These are phyloP conservation scores for Stephania japonica DNA, from an alignment of 164 flowering plant genomes.

Conservation along the genomic window DNA sequence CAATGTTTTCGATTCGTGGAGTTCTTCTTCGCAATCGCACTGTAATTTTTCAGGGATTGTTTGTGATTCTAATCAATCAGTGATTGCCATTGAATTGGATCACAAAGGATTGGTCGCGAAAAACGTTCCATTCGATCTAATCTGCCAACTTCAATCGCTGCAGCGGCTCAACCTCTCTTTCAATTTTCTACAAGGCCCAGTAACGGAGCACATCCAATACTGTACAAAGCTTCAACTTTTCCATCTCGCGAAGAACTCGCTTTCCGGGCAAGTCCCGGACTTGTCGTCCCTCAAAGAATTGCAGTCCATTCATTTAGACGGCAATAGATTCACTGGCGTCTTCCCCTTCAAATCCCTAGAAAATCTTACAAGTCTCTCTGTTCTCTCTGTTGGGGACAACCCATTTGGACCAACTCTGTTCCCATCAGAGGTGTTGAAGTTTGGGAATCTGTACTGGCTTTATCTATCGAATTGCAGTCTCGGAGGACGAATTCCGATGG, in stretches of 20 bases:
- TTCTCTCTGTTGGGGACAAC: constrained; percentile 63
- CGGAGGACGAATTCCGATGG: constrained; percentile 51
- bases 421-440: constrained; percentile 43
- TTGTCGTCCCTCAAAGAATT: constrained; percentile 33
- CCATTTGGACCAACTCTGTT: constrained; percentile 37
- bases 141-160: constrained; percentile 43
- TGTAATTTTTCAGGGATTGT: constrained; percentile 59
- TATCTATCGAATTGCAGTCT: constrained; percentile 62
- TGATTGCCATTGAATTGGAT: constrained; percentile 40
- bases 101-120: constrained; percentile 24
- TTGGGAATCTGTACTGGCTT: constrained; percentile 46
- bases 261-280: constrained; percentile 48
- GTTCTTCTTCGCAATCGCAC: background rate
- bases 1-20: constrained; percentile 43
- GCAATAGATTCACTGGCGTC: constrained; percentile 46
- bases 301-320: constrained; percentile 34
- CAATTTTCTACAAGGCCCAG: constrained; percentile 39
- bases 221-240: constrained; percentile 39
- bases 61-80: constrained; percentile 35
- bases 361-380: constrained; percentile 29
- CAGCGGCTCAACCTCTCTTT: constrained; percentile 35
- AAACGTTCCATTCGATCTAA: constrained; percentile 36
- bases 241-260: constrained; percentile 43
- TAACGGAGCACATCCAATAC: constrained; percentile 30
- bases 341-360: constrained; percentile 58